Conservation (phyloP, 192 early-diverging fungal species). For the Neocallimastix lanati region DNA sequence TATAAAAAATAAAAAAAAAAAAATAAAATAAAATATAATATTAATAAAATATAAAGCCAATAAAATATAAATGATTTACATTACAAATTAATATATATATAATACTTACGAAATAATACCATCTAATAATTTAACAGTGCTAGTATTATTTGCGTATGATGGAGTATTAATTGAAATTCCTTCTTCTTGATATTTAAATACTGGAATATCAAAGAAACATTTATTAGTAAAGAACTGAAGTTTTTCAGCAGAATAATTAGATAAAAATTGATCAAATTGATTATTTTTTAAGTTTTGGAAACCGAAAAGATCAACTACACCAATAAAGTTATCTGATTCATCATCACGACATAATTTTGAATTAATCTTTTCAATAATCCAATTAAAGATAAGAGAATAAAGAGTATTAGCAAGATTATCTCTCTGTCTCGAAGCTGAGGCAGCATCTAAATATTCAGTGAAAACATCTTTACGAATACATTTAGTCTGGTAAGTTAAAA, state of each 20-base stretch:
- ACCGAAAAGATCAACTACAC: slow-evolving; percentile 71
- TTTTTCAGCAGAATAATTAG: background rate
- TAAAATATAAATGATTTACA: no score
- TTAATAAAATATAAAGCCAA: no score
- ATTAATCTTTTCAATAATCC: slow-evolving; percentile 86
- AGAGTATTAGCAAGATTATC: slow-evolving; percentile 59
- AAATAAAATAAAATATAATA: no score
- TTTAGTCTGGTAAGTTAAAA: slow-evolving; percentile 65
- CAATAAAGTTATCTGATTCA: slow-evolving; percentile 61
- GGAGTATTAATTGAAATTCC: background rate
- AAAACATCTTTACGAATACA: slow-evolving; percentile 65
- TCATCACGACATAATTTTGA: slow-evolving; percentile 49
- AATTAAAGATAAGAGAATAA: slow-evolving; percentile 69
- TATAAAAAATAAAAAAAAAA: no score
- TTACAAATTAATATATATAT: no score
- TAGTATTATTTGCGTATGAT: background rate
- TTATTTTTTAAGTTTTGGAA: slow-evolving; percentile 41
- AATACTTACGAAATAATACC: background rate
- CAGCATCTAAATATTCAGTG: slow-evolving; percentile 58
- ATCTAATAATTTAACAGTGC: background rate
- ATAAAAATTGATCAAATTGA: slow-evolving; percentile 18
- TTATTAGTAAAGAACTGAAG: slow-evolving; percentile 55
- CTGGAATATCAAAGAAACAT: slow-evolving; percentile 45
- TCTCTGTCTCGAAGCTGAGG: slow-evolving; percentile 53
- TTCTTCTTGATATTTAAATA: background rate